Evolutionary conservation across 108 stramenopile genomes (phyloP).

Genomic region (Conticribra guillardii): DNA sequence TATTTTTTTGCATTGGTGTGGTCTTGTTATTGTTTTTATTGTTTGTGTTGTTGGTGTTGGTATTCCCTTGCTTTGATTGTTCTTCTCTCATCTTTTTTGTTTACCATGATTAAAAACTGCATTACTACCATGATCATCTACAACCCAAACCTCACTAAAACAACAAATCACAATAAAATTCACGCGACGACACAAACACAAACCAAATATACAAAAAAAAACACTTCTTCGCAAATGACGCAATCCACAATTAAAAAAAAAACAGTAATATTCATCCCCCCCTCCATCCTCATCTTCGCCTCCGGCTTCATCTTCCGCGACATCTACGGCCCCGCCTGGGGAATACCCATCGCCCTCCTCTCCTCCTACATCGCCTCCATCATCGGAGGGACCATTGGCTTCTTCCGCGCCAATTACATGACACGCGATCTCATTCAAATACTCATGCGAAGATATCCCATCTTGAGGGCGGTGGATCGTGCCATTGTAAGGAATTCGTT

Average conservation of each 20-base stretch:
- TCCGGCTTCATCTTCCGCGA: constrained; percentile 37
- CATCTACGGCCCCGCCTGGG: constrained; percentile 18
- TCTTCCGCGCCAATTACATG: constrained; percentile 41
- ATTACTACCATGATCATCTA: too few relatives aligned
- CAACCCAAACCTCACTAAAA: too few relatives aligned
- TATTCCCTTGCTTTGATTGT: too few relatives aligned
- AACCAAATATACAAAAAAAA: too few relatives aligned
- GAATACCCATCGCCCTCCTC: constrained; percentile 12
- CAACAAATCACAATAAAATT: too few relatives aligned
- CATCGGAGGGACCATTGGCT: constrained; percentile 34
- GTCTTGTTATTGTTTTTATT: neutral
- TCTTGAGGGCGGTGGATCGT: constrained; percentile 38
- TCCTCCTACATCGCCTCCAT: constrained; percentile 31
- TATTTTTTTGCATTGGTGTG: neutral
- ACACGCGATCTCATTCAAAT: constrained; percentile 40
- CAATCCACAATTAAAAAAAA: too few relatives aligned
- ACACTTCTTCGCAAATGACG: too few relatives aligned
- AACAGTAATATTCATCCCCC: constrained; percentile 39
- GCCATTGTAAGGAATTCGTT: constrained; percentile 37
- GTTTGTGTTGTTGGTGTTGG: neutral
- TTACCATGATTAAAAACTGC: too few relatives aligned
- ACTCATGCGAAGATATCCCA: constrained; percentile 37
- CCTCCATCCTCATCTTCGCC: constrained; percentile 36
- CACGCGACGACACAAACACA: too few relatives aligned
- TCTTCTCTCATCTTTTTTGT: too few relatives aligned